These are phyloP conservation scores for Plasmodium vinckei DNA, from an alignment of 169 alveolate genomes.

Conservation along the genomic window DNA sequence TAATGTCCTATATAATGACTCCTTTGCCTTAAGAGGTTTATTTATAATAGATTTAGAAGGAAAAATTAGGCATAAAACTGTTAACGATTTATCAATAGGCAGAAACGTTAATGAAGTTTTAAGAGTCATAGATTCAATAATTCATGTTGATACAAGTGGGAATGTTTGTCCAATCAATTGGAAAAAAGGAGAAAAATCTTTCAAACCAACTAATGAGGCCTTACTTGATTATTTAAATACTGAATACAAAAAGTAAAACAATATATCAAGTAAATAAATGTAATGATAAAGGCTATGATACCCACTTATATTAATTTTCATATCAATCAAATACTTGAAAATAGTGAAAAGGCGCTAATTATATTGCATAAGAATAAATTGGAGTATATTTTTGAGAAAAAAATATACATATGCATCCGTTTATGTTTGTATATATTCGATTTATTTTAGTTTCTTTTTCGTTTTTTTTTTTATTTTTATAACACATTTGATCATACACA, in stretches of 20 bases:
- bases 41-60: conserved; percentile 84
- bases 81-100: conserved; percentile 85
- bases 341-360: too few species aligned
- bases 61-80: conserved; percentile 82
- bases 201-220: conserved; percentile 45
- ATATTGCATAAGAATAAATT: too few species aligned
- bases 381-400: too few species aligned
- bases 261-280: not conserved
- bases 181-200: conserved; percentile 82
- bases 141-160: conserved; percentile 82
- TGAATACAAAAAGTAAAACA: conserved; percentile 20
- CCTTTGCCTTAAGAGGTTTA: conserved; percentile 84
- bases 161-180: conserved; percentile 88
- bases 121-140: conserved; percentile 84
- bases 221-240: conserved; percentile 38
- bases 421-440: too few species aligned
- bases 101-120: conserved; percentile 86
- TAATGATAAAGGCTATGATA: too few species aligned
- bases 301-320: too few species aligned
- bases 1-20: conserved; percentile 81
- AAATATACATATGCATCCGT: too few species aligned
- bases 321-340: too few species aligned
- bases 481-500: too few species aligned
- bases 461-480: too few species aligned
- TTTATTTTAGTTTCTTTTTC: too few species aligned